Conservation (phyloP, 1,284 basidiomycete genomes). For the Sporisorium iseilematis-ciliati region DNA sequence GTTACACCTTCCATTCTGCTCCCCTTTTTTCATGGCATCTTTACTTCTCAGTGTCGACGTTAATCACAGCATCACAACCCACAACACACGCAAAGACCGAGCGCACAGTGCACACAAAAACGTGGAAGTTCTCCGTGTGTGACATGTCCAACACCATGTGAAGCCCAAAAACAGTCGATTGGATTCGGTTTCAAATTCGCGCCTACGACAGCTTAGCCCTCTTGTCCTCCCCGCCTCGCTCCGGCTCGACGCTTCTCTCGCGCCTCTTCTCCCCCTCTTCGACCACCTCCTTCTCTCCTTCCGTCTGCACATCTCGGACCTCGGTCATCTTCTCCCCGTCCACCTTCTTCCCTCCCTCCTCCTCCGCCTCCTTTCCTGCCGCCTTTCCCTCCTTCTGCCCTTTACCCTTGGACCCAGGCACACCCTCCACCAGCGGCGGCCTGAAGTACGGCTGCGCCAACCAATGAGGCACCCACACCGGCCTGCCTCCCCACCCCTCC, state of each 20-base stretch:
- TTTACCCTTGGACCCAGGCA: no score
- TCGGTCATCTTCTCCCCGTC: neutral
- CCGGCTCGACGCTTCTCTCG: slow-evolving; percentile 16
- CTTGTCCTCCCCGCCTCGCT: slow-evolving; percentile 10
- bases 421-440: slow-evolving; percentile 66
- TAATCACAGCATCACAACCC: no score
- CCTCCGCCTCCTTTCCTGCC: neutral
- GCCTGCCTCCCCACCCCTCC: slow-evolving; percentile 68
- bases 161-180: no score
- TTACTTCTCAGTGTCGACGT: no score
- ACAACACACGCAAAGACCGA: no score
- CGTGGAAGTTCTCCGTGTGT: no score
- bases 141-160: no score
- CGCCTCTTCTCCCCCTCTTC: slow-evolving; percentile 3
- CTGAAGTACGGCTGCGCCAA: slow-evolving; percentile 87
- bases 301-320: slow-evolving; percentile 24
- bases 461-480: slow-evolving; percentile 81
- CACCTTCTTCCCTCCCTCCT: neutral
- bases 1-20: neutral
- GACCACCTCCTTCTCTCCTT: slow-evolving; percentile 11
- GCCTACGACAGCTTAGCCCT: slow-evolving; percentile 8
- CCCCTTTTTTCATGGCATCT: no score
- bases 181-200: no score
- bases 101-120: no score
- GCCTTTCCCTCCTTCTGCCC: no score